Base-by-base conservation (phyloP, 139 green algal genomes). In the Closterium sp. region DNA sequence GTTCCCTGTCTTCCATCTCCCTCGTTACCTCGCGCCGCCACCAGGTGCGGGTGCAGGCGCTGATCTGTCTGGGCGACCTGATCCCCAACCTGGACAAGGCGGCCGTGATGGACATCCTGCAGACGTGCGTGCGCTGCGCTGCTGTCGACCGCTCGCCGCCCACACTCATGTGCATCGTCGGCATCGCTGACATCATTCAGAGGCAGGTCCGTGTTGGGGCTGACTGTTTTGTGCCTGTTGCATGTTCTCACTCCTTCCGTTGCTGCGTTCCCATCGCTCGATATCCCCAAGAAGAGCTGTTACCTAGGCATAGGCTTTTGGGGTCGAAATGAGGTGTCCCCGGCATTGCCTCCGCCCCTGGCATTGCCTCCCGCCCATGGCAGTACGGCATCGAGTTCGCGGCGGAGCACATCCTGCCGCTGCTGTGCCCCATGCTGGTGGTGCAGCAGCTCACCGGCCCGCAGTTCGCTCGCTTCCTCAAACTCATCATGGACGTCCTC, bases 161-260 rank as follows among this genome's bases (percentile, higher is more conserved):
- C 33, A 98, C 97, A 1, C 85, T 96, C 9, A 95, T 97, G 95
- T 96, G 94, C 33, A 94, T 96, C 32, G 83, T 97, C n/a, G 93
- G 84, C 4, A 93, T 98, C 69, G 92, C 93, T 0, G 92, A 96
- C 16, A 87, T 94, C 12, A 94, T 98, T 23, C 94, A 94, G 0
- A 92, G 89, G 83, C 88, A 96, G 88, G 43, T 69, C 2, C 38
- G 16, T 66, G 38, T 66, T 66, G 38, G 16, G 38, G 38, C 38
- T 66, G 38, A 66, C 4, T 66, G 38, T 66, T 10, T 0, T 25
- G 12, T 69, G 8, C 43, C 43, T 69, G 43, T 69, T 69, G 21
- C 23, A 1, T 69, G 43, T 69, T 12, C 43, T 69, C 23, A 0
- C 43, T 69, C 43, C 43, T 16, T 69, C 43, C 23, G 43, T 69